Evolutionary conservation across 345 rosid species (phyloP), one percentile per base, ranked within the genome.

Genomic region (Cardiospermum halicacabum): DNA sequence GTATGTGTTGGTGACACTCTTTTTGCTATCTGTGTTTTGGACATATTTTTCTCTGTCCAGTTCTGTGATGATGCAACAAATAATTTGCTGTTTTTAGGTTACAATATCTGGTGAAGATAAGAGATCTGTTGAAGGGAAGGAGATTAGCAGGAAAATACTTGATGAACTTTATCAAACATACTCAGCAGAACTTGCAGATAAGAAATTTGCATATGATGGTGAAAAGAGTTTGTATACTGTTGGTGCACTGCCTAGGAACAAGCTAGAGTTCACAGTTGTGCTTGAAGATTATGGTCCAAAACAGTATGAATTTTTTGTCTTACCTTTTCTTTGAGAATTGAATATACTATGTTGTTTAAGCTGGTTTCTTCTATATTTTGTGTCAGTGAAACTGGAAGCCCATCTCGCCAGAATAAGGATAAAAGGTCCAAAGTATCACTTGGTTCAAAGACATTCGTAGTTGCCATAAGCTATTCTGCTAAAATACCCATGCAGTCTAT

Each of bases 181-280:
- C 75, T 69, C 79, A 34, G 74, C 86, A 42, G 96, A 84, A 37
- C 84, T 89, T 51, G 78, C 66, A 60, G 75, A 80, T 56, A 93
- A 81, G 69, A 73, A 64, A 42, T 74, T 88, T 72, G 94, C 90
- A 16, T 93, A 86, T 70, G 98, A 93, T 78, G 97, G 98, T 34
- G 96, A 86, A 49, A 86, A 78, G 66, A 75, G 71, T 58, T 49
- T 93, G 72, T 93, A 83, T 43, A 88, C 96, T 5, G 86, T 82
- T 65, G 97, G 94, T 65, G 82, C 91, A 74, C 73, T 93, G 60
- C 97, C 94, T 28, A 84, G 73, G 36, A 80, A 79, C 43, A 82
- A 81, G 61, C 72, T 74, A 40, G 82, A 84, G 30, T 93, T 86
- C 75, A 76, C 71, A n/a, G 85, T 89, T 57, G 74, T 83, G 54